phyloP scores from a whole-genome alignment of 306 rosid species.

The Quercus rubra region DNA sequence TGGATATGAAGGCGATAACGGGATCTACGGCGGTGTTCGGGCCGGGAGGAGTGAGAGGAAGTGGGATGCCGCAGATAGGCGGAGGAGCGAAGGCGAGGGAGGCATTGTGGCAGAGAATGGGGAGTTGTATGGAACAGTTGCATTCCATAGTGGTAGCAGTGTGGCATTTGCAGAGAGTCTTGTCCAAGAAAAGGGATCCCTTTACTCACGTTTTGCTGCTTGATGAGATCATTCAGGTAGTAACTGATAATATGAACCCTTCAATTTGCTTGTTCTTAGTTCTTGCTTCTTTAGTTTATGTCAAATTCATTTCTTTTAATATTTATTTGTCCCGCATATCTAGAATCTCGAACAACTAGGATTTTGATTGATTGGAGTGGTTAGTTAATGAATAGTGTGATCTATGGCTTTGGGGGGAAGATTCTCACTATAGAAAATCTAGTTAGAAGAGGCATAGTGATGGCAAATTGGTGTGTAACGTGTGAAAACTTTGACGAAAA shows the following conservation, averaged over 20 bases:
- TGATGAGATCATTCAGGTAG: conserved; percentile 88
- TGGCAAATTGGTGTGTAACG: too few relatives aligned
- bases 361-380: not conserved
- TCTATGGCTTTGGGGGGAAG: not conserved
- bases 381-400: not conserved
- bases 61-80: conserved; percentile 89
- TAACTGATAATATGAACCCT: not conserved
- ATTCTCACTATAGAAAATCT: not conserved
- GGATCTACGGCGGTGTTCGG: conserved; percentile 67
- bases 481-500: too few relatives aligned
- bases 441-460: too few relatives aligned
- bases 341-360: not conserved
- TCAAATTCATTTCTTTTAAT: not conserved
- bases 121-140: conserved; percentile 83
- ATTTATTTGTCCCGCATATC: not conserved
- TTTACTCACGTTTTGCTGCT: conserved; percentile 91
- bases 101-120: conserved; percentile 86
- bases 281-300: not conserved
- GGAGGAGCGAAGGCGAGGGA: conserved; percentile 91
- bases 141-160: conserved; percentile 80
- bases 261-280: not conserved
- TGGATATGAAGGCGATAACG: conserved; percentile 94
- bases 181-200: conserved; percentile 91
- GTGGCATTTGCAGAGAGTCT: conserved; percentile 96
- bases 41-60: conserved; percentile 89